Evolutionary conservation across 2,329 filamentous ascomycete species (phyloP).

Genomic region (Neospermospora avenae): DNA sequence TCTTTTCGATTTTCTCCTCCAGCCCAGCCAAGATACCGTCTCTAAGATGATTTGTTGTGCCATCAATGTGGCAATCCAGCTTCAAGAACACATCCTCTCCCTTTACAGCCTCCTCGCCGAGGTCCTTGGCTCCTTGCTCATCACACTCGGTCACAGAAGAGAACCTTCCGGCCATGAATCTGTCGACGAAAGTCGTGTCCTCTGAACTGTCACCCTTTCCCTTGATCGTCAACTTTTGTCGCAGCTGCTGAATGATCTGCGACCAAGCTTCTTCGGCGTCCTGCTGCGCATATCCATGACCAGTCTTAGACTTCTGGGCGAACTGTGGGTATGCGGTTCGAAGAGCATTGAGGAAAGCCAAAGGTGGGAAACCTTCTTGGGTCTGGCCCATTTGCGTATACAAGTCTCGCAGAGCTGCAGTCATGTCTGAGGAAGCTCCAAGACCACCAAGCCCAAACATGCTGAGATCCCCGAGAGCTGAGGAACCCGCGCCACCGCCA

Average conservation of each 20-base stretch:
- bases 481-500: conserved; percentile 11
- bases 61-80: conserved; percentile 92
- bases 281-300: conserved; percentile 89
- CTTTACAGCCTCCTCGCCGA: conserved; percentile 65
- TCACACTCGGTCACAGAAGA: conserved; percentile 78
- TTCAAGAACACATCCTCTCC: conserved; percentile 80
- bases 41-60: conserved; percentile 80
- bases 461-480: conserved; percentile 42
- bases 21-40: conserved; percentile 83
- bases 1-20: conserved; percentile 88
- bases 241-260: conserved; percentile 82
- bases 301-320: conserved; percentile 79
- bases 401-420: conserved; percentile 72
- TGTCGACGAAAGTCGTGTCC: conserved; percentile 76
- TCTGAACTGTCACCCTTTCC: conserved; percentile 50
- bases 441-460: conserved; percentile 45
- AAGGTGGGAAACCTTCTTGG: conserved; percentile 79
- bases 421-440: conserved; percentile 61
- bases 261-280: conserved; percentile 99
- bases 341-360: conserved; percentile 78
- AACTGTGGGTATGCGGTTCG: conserved; percentile 86
- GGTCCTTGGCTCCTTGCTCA: conserved; percentile 71
- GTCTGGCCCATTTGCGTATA: conserved; percentile 90
- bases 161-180: conserved; percentile 83
- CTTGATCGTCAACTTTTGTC: conserved; percentile 70